A percentile compares a stretch with the other conserved stretches of the same genome.
These are phyloP conservation scores for Zoysia pacifica DNA, from an alignment of 176 grass and related monocot species.

Conservation along the genomic window DNA sequence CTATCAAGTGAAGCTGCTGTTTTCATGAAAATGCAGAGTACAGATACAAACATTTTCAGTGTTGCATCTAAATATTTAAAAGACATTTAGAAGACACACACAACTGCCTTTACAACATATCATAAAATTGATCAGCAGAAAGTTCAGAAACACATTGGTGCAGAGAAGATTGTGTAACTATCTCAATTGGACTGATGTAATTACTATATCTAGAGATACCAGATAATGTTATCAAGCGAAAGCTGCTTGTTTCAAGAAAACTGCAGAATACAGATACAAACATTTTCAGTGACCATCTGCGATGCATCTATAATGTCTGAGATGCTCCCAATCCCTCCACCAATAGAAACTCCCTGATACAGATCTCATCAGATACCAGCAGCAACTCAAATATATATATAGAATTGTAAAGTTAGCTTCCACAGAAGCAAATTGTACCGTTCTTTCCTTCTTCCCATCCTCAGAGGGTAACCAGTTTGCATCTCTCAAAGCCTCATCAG, in stretches of 20 bases:
- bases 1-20: neutral
- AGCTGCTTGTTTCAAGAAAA: neutral
- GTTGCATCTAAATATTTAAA: no score
- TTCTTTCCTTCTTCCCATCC: conserved; percentile 77
- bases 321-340: conserved; percentile 90
- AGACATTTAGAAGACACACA: no score
- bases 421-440: conserved; percentile 49
- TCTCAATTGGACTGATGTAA: neutral
- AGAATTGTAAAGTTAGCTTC: neutral
- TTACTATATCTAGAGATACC: neutral
- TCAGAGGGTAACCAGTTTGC: conserved; percentile 71
- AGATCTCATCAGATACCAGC: conserved; percentile 37
- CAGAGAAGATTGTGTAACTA: conserved; percentile 7
- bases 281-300: conserved; percentile 81
- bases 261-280: conserved; percentile 22
- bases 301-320: conserved; percentile 82
- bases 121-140: neutral
- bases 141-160: neutral
- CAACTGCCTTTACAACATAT: no score
- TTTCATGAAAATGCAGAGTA: neutral
- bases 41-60: conserved; percentile 68
- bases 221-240: conserved; percentile 12
- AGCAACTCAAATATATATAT: neutral
- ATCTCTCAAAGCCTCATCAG: conserved; percentile 93
- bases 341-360: conserved; percentile 89